A percentile compares a stretch with the other conserved stretches of the same genome.
Evolutionary conservation across 1,284 basidiomycete genomes (phyloP).

Genomic region (Agaricales sp.): DNA sequence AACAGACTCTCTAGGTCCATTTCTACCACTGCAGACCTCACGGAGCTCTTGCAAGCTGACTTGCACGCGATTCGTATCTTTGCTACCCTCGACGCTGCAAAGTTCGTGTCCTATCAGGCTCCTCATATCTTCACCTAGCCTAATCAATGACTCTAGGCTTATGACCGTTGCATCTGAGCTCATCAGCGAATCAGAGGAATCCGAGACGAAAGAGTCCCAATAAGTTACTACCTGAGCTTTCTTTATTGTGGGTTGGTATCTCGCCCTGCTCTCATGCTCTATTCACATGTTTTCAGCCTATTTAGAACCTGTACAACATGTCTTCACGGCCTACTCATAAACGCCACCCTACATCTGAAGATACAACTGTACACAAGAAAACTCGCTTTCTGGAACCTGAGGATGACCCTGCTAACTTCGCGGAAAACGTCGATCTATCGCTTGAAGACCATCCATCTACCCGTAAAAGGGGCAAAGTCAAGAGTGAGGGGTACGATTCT

Average conservation of each 20-base stretch:
- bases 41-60: constrained; percentile 60
- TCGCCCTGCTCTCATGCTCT: neutral
- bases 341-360: neutral
- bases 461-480: constrained; percentile 54
- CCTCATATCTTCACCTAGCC: constrained; percentile 10
- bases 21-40: constrained; percentile 57
- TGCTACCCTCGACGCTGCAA: constrained; percentile 62
- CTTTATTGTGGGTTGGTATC: no score
- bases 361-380: constrained; percentile 43
- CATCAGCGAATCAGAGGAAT: neutral
- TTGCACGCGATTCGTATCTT: constrained; percentile 63
- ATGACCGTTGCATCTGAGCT: constrained; percentile 2
- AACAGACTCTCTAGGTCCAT: constrained; percentile 51
- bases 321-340: neutral
- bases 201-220: neutral
- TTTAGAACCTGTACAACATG: neutral
- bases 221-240: neutral
- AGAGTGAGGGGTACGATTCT: constrained; percentile 86
- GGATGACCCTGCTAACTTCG: constrained; percentile 66
- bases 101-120: constrained; percentile 31
- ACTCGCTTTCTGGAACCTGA: constrained; percentile 72
- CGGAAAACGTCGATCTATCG: constrained; percentile 61
- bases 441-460: constrained; percentile 51
- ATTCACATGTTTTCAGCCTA: neutral
- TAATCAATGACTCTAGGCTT: neutral